phyloP scores from a whole-genome alignment of 1,284 basidiomycete species.

The Tranzscheliella williamsii region DNA sequence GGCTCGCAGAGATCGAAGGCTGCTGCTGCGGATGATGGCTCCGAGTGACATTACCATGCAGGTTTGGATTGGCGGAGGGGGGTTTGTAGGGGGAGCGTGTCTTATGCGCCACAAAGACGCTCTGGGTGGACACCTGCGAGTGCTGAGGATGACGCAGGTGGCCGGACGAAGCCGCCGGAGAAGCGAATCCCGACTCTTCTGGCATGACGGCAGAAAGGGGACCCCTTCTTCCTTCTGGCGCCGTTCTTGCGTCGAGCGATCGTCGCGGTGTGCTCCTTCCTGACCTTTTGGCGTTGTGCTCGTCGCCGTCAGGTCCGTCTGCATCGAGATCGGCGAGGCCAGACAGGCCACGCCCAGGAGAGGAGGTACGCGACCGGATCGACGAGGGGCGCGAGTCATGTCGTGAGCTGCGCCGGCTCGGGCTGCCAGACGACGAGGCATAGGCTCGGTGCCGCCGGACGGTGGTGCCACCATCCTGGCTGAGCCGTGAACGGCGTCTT shows the following conservation, averaged over 20 bases:
- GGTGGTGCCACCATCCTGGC: slow-evolving; percentile 42
- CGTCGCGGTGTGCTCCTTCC: slow-evolving; percentile 30
- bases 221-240: slow-evolving; percentile 11
- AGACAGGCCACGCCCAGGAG: slow-evolving; percentile 16
- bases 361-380: slow-evolving; percentile 32
- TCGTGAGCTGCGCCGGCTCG: slow-evolving; percentile 28
- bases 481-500: slow-evolving; percentile 27
- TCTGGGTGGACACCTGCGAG: slow-evolving; percentile 20
- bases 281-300: slow-evolving; percentile 1
- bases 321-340: slow-evolving; percentile 17
- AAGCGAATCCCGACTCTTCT: not conserved
- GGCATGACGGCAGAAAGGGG: not conserved
- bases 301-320: slow-evolving; percentile 4
- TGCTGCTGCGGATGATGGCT: not conserved
- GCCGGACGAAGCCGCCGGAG: not conserved
- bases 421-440: slow-evolving; percentile 29
- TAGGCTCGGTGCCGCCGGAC: slow-evolving; percentile 47
- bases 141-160: slow-evolving; percentile 6
- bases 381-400: slow-evolving; percentile 34
- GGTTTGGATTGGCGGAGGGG: slow-evolving; percentile 46
- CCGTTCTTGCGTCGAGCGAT: slow-evolving; percentile 20
- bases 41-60: slow-evolving; percentile 29
- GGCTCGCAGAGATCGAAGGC: not conserved
- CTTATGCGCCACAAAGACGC: slow-evolving; percentile 53
- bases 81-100: slow-evolving; percentile 50